These are phyloP conservation scores for Trichophyton rubrum DNA, from an alignment of 2,329 filamentous ascomycete genomes.

Conservation along the genomic window DNA sequence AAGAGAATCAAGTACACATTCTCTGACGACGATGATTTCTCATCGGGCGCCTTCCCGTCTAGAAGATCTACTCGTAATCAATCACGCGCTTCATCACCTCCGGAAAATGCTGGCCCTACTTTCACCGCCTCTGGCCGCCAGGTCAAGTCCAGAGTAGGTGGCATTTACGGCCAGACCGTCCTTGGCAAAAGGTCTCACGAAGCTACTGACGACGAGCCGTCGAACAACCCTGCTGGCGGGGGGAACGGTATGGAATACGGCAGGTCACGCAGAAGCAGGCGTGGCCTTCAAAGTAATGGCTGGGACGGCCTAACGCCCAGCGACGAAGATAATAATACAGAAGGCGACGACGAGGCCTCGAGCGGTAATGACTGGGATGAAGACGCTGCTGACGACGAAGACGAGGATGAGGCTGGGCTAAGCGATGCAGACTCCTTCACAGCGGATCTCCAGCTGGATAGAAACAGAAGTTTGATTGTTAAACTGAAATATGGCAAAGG, in stretches of 20 bases:
- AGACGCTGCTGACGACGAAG: slow-evolving; percentile 48
- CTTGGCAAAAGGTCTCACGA: slow-evolving; percentile 42
- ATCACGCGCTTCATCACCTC: slow-evolving; percentile 59
- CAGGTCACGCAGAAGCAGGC: slow-evolving; percentile 29
- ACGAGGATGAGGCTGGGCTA: slow-evolving; percentile 29
- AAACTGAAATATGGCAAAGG: slow-evolving; percentile 43
- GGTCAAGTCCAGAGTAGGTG: slow-evolving; percentile 46
- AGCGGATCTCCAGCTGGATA: slow-evolving; percentile 37
- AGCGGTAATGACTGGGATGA: slow-evolving; percentile 59
- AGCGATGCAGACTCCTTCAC: slow-evolving; percentile 30
- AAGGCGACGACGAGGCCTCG: slow-evolving; percentile 51
- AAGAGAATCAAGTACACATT: slow-evolving; percentile 96
- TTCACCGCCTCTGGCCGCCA: slow-evolving; percentile 80
- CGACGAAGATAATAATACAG: slow-evolving; percentile 39
- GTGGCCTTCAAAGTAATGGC: not conserved
- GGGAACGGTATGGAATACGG: slow-evolving; percentile 32
- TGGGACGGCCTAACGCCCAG: slow-evolving; percentile 9
- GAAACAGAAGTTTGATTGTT: slow-evolving; percentile 56
- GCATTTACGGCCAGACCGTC: slow-evolving; percentile 43
- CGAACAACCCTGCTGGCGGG: slow-evolving; percentile 29
- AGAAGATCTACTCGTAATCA: slow-evolving; percentile 50
- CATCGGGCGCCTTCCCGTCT: slow-evolving; percentile 51
- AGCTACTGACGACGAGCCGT: slow-evolving; percentile 33
- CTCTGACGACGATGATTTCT: slow-evolving; percentile 69
- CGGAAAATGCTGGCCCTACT: slow-evolving; percentile 51